A percentile compares a stretch with the other conserved stretches of the same genome.
phyloP scores from a whole-genome alignment of 805 yeast genomes.

The Tetrapisispora pingtungensis region DNA sequence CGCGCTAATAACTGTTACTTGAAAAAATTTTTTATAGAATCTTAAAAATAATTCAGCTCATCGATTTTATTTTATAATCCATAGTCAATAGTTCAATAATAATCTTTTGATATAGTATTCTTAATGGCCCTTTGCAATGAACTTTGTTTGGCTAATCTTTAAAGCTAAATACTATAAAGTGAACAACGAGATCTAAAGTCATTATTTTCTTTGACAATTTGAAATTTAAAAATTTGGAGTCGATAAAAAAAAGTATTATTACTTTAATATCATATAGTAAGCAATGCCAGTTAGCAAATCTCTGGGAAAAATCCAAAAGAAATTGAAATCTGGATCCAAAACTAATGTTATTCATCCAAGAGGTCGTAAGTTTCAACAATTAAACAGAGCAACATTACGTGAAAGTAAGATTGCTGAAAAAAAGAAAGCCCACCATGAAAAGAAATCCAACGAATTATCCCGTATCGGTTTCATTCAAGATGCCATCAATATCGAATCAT shows the following conservation, averaged over 20 bases:
- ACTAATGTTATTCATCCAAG: conserved; percentile 52
- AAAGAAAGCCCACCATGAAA: conserved; percentile 48
- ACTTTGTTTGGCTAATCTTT: too few relatives aligned
- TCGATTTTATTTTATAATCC: background rate
- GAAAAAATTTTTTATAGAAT: too few relatives aligned
- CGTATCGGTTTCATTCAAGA: conserved; percentile 54
- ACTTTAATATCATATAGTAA: too few relatives aligned
- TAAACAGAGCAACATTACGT: conserved; percentile 79
- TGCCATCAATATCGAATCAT: conserved; percentile 35
- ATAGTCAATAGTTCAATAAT: background rate
- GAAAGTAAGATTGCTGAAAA: conserved; percentile 57
- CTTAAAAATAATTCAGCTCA: background rate
- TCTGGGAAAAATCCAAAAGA: conserved; percentile 26
- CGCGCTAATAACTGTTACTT: too few relatives aligned
- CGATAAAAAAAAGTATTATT: too few relatives aligned
- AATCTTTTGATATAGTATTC: too few relatives aligned
- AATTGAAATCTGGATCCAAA: conserved; percentile 20
- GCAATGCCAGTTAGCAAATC: conserved; percentile 30
- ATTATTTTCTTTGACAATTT: too few relatives aligned
- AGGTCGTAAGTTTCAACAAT: conserved; percentile 78
- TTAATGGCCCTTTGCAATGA: too few relatives aligned
- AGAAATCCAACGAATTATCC: conserved; percentile 49
- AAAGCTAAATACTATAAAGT: too few relatives aligned
- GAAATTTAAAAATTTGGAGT: too few relatives aligned
- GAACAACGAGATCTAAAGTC: too few relatives aligned